These are phyloP conservation scores for Candida mattraensis DNA, from an alignment of 805 yeast genomes.

Conservation along the genomic window DNA sequence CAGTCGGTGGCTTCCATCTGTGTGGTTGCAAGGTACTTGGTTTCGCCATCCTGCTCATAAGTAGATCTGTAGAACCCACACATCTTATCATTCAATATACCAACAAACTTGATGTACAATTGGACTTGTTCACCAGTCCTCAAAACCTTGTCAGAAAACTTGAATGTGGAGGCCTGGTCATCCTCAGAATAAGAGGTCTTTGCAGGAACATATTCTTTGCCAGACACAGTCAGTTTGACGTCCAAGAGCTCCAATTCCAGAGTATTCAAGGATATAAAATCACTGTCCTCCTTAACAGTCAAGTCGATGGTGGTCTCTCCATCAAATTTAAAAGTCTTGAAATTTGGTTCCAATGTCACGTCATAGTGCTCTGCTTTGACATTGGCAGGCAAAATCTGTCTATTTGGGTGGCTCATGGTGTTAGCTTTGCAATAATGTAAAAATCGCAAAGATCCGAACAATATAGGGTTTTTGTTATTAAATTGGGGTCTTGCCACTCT, in stretches of 20 bases:
- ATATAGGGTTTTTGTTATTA: no score
- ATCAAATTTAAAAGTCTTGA: constrained; percentile 43
- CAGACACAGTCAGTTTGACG: constrained; percentile 17
- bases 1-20: constrained; percentile 65
- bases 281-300: constrained; percentile 44
- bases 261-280: constrained; percentile 47
- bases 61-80: constrained; percentile 56
- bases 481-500: no score
- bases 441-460: no score
- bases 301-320: constrained; percentile 58
- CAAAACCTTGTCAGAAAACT: constrained; percentile 44
- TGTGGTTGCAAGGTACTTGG: constrained; percentile 51
- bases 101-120: constrained; percentile 40
- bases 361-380: constrained; percentile 80
- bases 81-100: constrained; percentile 53
- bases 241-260: constrained; percentile 30
- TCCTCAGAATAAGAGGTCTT: constrained; percentile 41
- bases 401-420: constrained; percentile 19
- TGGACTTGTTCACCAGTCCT: constrained; percentile 32
- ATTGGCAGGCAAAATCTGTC: constrained; percentile 39
- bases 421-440: constrained; percentile 14
- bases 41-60: constrained; percentile 44
- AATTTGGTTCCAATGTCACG: constrained; percentile 44
- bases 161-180: constrained; percentile 64
- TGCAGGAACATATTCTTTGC: constrained; percentile 22